Evolutionary conservation across 805 yeast genomes (phyloP).

Genomic region (Pichia paraexigua): DNA sequence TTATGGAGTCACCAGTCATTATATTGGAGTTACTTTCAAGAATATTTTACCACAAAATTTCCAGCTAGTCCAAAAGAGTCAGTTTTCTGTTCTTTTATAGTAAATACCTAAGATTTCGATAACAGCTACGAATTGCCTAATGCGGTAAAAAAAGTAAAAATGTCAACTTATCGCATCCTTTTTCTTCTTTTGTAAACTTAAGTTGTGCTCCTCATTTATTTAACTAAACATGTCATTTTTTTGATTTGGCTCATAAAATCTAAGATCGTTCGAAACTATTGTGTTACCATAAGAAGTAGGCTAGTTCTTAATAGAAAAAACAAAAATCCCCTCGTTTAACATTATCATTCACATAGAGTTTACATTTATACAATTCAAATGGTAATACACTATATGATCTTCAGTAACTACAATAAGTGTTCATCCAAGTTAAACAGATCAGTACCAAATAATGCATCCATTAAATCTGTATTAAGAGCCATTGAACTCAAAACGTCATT

Average conservation of each 20-base stretch:
- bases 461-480: conserved; percentile 24
- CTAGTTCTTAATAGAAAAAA: too few species aligned
- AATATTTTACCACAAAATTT: background rate
- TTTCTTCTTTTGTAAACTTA: background rate
- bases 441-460: conserved; percentile 27
- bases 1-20: conserved; percentile 3
- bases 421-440: conserved; percentile 14
- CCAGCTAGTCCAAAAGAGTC: background rate
- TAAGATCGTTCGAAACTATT: too few species aligned
- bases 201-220: too few species aligned
- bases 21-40: background rate
- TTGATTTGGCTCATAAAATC: too few species aligned
- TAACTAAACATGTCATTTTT: too few species aligned
- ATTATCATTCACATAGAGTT: background rate
- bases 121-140: conserved; percentile 7
- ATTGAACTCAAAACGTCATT: conserved; percentile 24
- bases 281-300: too few species aligned
- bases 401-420: background rate
- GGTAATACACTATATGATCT: background rate
- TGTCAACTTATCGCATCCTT: background rate
- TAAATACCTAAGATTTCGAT: background rate
- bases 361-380: too few species aligned
- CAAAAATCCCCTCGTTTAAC: too few species aligned
- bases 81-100: background rate
- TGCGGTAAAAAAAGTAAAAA: conserved; percentile 1